A percentile compares a stretch with the other conserved stretches of the same genome.
Conservation (phyloP, 2,329 filamentous ascomycete species). For the Volutella citrinella region DNA sequence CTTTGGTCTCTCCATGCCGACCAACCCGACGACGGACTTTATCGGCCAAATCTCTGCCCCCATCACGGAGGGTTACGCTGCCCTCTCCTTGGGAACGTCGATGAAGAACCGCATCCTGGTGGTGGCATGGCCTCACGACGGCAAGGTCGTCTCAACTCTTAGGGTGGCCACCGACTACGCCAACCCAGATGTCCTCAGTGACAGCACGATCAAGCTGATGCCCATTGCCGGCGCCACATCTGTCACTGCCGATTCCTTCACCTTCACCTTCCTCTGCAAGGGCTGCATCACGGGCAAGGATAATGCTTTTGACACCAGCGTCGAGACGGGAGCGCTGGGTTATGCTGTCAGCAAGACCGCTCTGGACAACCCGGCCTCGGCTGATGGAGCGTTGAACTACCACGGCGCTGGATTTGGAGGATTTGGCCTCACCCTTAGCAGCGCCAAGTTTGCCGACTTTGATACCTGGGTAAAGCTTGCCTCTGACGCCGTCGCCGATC, state of each 20-base stretch:
- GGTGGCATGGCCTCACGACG: slow-evolving; percentile 53
- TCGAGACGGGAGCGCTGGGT: slow-evolving; percentile 46
- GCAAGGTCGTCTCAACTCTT: slow-evolving; percentile 55
- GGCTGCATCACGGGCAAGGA: slow-evolving; percentile 52
- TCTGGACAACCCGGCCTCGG: slow-evolving; percentile 34
- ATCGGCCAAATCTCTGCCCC: slow-evolving; percentile 54
- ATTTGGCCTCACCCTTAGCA: slow-evolving; percentile 33
- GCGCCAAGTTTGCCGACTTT: slow-evolving; percentile 39
- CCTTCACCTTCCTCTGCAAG: slow-evolving; percentile 63
- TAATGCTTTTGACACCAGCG: slow-evolving; percentile 40
- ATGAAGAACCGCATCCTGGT: slow-evolving; percentile 60
- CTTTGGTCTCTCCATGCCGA: slow-evolving; percentile 54
- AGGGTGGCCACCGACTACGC: slow-evolving; percentile 57
- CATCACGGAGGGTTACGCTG: slow-evolving; percentile 47
- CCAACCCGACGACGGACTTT: slow-evolving; percentile 52
- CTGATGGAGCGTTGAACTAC: slow-evolving; percentile 33
- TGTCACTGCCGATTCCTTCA: slow-evolving; percentile 57
- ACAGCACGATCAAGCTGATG: slow-evolving; percentile 47
- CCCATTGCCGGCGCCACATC: slow-evolving; percentile 58
- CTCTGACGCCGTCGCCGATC: slow-evolving; percentile 29
- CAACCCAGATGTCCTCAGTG: slow-evolving; percentile 56
- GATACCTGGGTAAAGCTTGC: slow-evolving; percentile 41
- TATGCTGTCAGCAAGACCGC: slow-evolving; percentile 51
- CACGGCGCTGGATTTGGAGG: slow-evolving; percentile 46
- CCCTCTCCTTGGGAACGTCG: slow-evolving; percentile 51